Conservation (phyloP, 2,329 filamentous ascomycete genomes). For the Daldinia eschscholtzii region DNA sequence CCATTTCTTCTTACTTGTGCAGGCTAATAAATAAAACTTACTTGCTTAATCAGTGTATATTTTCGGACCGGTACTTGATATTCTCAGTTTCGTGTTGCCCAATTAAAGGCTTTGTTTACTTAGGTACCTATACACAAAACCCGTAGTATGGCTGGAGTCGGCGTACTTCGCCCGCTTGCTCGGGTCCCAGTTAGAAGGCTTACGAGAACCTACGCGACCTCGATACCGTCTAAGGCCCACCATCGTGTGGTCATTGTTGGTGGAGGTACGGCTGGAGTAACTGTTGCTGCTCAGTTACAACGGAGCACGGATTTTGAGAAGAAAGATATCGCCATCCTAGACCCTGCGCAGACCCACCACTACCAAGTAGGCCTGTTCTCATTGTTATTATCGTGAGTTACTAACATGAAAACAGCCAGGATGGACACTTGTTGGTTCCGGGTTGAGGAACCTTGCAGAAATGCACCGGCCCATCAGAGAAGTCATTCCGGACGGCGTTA, state of each 20-base stretch:
- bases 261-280: conserved; percentile 73
- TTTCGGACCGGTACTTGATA: not conserved
- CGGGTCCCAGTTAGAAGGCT: conserved; percentile 37
- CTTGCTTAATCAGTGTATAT: conserved; percentile 16
- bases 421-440: conserved; percentile 57
- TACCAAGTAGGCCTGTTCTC: conserved; percentile 48
- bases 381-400: not conserved
- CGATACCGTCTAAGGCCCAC: conserved; percentile 52
- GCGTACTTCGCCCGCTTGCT: conserved; percentile 42
- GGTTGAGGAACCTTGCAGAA: conserved; percentile 50
- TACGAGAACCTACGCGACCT: conserved; percentile 48
- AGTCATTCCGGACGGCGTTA: conserved; percentile 53
- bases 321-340: conserved; percentile 55
- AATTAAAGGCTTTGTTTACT: conserved; percentile 21
- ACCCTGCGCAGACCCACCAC: conserved; percentile 53
- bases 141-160: conserved; percentile 30
- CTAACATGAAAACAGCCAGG: conserved; percentile 49
- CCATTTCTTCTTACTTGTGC: conserved; percentile 12
- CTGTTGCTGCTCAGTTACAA: conserved; percentile 76
- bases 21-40: conserved; percentile 19
- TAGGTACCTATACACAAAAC: not conserved
- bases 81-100: conserved; percentile 17
- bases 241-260: conserved; percentile 77
- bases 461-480: conserved; percentile 49
- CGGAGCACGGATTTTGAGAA: conserved; percentile 47